Evolutionary conservation across 495 filamentous ascomycete species (phyloP), one percentile per base, ranked within the genome.

Genomic region (Terfezia boudieri): DNA sequence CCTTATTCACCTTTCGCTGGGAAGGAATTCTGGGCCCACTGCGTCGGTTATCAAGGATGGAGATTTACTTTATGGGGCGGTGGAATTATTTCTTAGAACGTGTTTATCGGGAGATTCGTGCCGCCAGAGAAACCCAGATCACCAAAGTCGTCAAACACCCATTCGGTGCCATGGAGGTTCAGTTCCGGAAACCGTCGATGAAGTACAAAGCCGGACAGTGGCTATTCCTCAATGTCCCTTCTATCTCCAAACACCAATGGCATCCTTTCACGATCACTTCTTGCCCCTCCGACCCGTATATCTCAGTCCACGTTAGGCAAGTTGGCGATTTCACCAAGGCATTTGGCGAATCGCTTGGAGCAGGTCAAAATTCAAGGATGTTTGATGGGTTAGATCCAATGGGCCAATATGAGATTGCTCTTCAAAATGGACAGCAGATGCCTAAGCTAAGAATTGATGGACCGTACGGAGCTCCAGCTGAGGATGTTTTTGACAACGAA

Each of bases 201-300:
- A 86, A 81, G 61, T 99, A 99, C 77, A 95, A 95, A 74, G 78
- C 92, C 22, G 90, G 90, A 37, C 90, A 99, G 67, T 99, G 88
- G 86, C 77, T 96, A 17, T 94, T 96, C 71, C 71, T 99, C 54
- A 87, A 96, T 67, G 78, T 94, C 9, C 90, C 90, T 2, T 78
- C 83, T 6, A 79, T 99, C 43, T 92, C 84, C 53, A 75, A 71
- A 55, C 79, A 81, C 58, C 89, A 99, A 71, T 99, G 90, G 90
- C 90, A 99, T 69, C 90, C 90, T 14, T 99, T 96, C 67, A 99
- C 90, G 66, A 99, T 99, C 70, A 99, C 90, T 10, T 96, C 92
- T 52, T 96, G 92, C 68, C 90, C 92, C 23, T 86, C 84, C 62
- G 90, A 99, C 60, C 80, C 83, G 2, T 94, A 98, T 68, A 76